Percentiles rank a stretch among this genome's conserved stretches.
Evolutionary conservation across 2,329 filamentous ascomycete species (phyloP).

Genomic region (Cytospora schulzeri): DNA sequence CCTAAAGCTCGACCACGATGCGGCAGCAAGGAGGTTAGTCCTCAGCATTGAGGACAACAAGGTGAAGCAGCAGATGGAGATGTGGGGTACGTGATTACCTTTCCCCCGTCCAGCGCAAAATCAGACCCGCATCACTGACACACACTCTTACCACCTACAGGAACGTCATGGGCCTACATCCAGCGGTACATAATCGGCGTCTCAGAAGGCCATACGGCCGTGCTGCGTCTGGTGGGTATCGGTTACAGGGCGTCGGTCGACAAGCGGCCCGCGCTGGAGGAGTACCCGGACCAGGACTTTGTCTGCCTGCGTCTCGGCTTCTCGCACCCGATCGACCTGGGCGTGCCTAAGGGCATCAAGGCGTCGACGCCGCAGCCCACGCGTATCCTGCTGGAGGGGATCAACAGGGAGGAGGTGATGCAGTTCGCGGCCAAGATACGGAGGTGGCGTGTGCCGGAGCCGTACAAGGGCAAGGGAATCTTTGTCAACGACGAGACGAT

Average conservation of each 20-base stretch:
- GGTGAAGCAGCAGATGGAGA: conserved; percentile 77
- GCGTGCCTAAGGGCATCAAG: conserved; percentile 78
- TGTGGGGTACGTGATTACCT: conserved; percentile 74
- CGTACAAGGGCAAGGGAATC: conserved; percentile 99
- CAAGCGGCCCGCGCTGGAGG: conserved; percentile 69
- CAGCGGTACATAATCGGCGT: conserved; percentile 91
- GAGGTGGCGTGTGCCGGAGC: conserved; percentile 87
- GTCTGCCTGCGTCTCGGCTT: conserved; percentile 94
- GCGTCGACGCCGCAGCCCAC: conserved; percentile 90
- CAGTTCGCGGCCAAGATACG: conserved; percentile 88
- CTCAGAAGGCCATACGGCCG: conserved; percentile 92
- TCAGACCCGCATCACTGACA: conserved; percentile 32
- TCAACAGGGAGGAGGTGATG: conserved; percentile 84
- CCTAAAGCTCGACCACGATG: conserved; percentile 70
- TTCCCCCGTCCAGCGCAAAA: neutral
- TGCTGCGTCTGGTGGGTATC: conserved; percentile 90
- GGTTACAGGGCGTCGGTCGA: conserved; percentile 92
- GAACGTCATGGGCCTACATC: conserved; percentile 86
- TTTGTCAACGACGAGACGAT: conserved; percentile 98
- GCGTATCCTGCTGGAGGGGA: conserved; percentile 84
- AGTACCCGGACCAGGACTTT: conserved; percentile 83
- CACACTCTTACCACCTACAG: conserved; percentile 50
- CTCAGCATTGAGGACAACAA: conserved; percentile 71
- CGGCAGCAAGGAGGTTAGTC: conserved; percentile 61
- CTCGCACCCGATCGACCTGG: conserved; percentile 91